phyloP scores from a whole-genome alignment of 108 stramenopile species.

The Discostella stelligeroides region DNA sequence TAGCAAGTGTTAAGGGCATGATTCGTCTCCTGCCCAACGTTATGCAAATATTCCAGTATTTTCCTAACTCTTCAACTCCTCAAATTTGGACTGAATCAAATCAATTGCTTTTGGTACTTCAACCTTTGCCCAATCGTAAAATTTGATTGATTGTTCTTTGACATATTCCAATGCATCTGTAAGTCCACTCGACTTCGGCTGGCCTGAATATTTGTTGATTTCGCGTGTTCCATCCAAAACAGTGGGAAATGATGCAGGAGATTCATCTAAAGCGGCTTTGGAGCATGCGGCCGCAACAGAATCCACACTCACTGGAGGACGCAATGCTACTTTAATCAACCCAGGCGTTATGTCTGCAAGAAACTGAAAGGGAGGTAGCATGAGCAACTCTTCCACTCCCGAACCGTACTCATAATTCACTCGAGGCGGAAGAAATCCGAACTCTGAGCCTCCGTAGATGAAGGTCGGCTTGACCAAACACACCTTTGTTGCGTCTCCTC shows the following conservation, averaged over 20 bases:
- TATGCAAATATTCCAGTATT: too few species aligned
- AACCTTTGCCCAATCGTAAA: conserved; percentile 55
- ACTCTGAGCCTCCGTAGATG: conserved; percentile 76
- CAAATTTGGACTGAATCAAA: conserved; percentile 39
- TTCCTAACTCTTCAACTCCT: conserved; percentile 39
- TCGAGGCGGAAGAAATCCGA: conserved; percentile 69
- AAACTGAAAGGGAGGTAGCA: conserved; percentile 49
- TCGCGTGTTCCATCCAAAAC: conserved; percentile 49
- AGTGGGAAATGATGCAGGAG: conserved; percentile 16
- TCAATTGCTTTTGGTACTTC: conserved; percentile 47
- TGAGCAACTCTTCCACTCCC: conserved; percentile 67
- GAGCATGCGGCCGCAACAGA: conserved; percentile 70
- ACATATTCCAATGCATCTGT: conserved; percentile 48
- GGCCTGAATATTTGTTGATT: conserved; percentile 47
- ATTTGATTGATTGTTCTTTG: conserved; percentile 33
- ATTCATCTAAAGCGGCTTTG: conserved; percentile 59
- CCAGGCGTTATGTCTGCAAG: conserved; percentile 64
- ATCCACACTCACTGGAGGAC: conserved; percentile 75
- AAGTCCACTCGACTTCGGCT: conserved; percentile 47
- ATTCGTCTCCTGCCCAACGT: too few species aligned
- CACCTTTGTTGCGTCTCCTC: conserved; percentile 44
- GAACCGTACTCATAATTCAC: conserved; percentile 70
- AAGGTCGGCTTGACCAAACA: conserved; percentile 65
- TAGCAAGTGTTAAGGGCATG: too few species aligned
- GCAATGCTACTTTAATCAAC: conserved; percentile 72